phyloP scores from a whole-genome alignment of 1,284 basidiomycete genomes.

The Ustilago curta region DNA sequence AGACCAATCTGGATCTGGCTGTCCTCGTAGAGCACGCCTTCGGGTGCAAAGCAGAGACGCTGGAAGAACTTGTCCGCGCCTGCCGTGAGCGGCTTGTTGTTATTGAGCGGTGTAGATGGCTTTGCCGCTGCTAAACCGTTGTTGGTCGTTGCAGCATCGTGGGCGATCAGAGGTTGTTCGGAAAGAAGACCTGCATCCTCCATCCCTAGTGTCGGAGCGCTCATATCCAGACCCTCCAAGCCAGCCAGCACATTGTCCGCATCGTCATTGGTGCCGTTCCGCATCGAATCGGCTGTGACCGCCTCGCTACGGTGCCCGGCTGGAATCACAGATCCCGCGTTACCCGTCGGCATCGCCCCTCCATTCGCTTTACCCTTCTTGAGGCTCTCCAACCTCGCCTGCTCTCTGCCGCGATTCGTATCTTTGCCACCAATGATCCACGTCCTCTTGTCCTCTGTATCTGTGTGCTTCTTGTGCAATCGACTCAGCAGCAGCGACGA shows the following conservation, averaged over 20 bases:
- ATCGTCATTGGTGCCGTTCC: conserved; percentile 33
- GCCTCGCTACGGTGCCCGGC: conserved; percentile 44
- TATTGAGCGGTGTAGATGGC: conserved; percentile 26
- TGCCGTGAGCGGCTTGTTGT: conserved; percentile 50
- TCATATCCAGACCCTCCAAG: conserved; percentile 84
- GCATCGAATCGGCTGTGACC: conserved; percentile 52
- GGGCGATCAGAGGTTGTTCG: conserved; percentile 34
- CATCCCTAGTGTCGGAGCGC: conserved; percentile 66
- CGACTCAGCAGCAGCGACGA: conserved; percentile 84
- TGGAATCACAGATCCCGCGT: conserved; percentile 53
- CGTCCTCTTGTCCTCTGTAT: conserved; percentile 83
- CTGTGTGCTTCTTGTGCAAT: conserved; percentile 86
- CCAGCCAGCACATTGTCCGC: conserved; percentile 78
- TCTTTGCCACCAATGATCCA: conserved; percentile 96
- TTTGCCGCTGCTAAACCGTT: conserved; percentile 31
- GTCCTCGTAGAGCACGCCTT: conserved; percentile 96
- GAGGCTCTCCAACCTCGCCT: conserved; percentile 74
- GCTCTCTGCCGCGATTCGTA: conserved; percentile 80
- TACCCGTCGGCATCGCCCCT: conserved; percentile 62
- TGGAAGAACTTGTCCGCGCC: conserved; percentile 79
- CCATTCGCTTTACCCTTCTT: conserved; percentile 67
- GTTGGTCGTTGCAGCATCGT: conserved; percentile 21
- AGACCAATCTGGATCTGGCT: conserved; percentile 93
- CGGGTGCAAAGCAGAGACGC: conserved; percentile 81
- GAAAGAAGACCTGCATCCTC: conserved; percentile 34